These are phyloP conservation scores for Pseudogymnoascus sp. DNA, from an alignment of 2,329 filamentous ascomycete genomes.

Conservation along the genomic window DNA sequence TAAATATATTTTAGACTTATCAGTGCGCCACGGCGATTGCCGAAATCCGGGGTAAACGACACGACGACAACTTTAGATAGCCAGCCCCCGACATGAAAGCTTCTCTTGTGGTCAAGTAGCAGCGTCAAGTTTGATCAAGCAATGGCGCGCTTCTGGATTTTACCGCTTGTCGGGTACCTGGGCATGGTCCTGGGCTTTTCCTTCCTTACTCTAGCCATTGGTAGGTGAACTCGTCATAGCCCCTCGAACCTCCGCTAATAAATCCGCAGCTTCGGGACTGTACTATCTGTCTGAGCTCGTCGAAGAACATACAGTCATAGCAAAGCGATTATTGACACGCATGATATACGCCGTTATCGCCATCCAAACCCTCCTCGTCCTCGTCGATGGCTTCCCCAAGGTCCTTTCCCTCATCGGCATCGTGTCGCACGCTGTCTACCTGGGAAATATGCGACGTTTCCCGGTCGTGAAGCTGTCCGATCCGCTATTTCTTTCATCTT, in stretches of 20 bases:
- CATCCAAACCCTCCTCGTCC: slow-evolving; percentile 63
- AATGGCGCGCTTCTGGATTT: slow-evolving; percentile 63
- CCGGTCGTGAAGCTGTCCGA: slow-evolving; percentile 78
- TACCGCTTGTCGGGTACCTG: slow-evolving; percentile 83
- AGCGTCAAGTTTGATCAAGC: slow-evolving; percentile 23
- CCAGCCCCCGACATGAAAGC: background rate
- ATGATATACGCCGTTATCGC: slow-evolving; percentile 77
- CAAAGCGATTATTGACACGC: slow-evolving; percentile 75
- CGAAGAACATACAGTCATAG: slow-evolving; percentile 91
- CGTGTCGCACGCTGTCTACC: slow-evolving; percentile 73
- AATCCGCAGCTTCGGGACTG: slow-evolving; percentile 69
- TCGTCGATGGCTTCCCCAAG: slow-evolving; percentile 82
- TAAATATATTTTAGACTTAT: slow-evolving; percentile 9
- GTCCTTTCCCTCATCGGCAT: slow-evolving; percentile 66
- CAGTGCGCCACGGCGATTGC: slow-evolving; percentile 6
- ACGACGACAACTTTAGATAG: background rate
- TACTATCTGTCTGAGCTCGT: slow-evolving; percentile 98
- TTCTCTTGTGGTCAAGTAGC: background rate
- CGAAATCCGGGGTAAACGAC: slow-evolving; percentile 7
- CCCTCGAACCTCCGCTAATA: slow-evolving; percentile 5
- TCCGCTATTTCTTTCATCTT: slow-evolving; percentile 77
- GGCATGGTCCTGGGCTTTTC: slow-evolving; percentile 83
- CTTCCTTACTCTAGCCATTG: slow-evolving; percentile 90
- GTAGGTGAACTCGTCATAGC: slow-evolving; percentile 36
- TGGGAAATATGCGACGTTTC: slow-evolving; percentile 71